Evolutionary conservation across 441 rosid genomes (phyloP).

Genomic region (Metrosideros polymorpha): DNA sequence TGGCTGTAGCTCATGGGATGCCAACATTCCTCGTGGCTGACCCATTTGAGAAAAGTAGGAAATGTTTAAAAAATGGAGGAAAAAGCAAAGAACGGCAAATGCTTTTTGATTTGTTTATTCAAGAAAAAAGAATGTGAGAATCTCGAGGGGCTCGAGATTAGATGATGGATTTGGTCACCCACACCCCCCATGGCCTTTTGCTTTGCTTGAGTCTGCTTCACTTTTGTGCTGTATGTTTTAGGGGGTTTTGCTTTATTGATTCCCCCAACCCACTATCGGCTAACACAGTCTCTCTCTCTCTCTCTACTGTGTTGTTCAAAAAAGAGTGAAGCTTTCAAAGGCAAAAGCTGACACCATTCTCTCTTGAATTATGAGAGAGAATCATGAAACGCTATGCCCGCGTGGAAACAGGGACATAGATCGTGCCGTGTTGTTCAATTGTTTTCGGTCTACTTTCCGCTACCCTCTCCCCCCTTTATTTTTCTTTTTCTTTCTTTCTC

Average conservation of each 20-base stretch:
- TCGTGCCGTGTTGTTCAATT: background rate
- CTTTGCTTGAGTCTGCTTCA: background rate
- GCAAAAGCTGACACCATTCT: conserved; percentile 30
- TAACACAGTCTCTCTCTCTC: conserved; percentile 13
- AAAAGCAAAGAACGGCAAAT: background rate
- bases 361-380: background rate
- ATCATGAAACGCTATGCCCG: background rate
- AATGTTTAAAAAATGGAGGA: background rate
- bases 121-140: conserved; percentile 37
- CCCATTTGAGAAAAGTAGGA: conserved; percentile 29
- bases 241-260: conserved; percentile 15
- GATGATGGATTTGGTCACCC: conserved; percentile 35
- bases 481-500: background rate
- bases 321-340: conserved; percentile 22
- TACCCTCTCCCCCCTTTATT: background rate
- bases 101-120: background rate
- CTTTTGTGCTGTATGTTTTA: conserved; percentile 14
- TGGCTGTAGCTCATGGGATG: conserved; percentile 19
- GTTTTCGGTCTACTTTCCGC: background rate
- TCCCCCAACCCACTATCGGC: conserved; percentile 20
- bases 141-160: conserved; percentile 35
- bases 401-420: background rate
- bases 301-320: conserved; percentile 15
- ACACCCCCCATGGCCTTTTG: background rate
- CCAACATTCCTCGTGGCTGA: conserved; percentile 36